These are phyloP conservation scores for Botryotinia narcissicola DNA, from an alignment of 2,329 filamentous ascomycete genomes.

Conservation along the genomic window DNA sequence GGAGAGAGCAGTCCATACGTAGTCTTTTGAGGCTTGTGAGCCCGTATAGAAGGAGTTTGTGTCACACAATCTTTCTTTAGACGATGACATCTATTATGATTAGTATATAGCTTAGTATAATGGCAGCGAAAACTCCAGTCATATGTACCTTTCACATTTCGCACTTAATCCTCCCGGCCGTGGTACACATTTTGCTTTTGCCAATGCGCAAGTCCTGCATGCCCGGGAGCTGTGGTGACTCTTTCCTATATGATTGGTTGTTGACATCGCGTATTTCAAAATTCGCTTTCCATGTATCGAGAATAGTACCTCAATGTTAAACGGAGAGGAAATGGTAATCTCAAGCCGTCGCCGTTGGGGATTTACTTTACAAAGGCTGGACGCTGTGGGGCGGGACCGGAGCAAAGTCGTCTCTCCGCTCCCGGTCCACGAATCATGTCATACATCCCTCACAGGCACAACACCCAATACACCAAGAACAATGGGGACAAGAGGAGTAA, in stretches of 20 bases:
- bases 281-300: neutral
- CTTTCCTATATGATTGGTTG: conserved; percentile 1
- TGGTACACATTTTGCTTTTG: conserved; percentile 17
- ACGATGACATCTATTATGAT: conserved; percentile 11
- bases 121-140: neutral
- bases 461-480: neutral
- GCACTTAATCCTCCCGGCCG: neutral
- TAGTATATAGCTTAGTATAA: neutral
- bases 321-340: neutral
- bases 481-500: neutral
- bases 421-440: conserved; percentile 1
- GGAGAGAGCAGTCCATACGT: conserved; percentile 4
- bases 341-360: conserved; percentile 12
- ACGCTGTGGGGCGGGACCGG: neutral
- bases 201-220: conserved; percentile 17
- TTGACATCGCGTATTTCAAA: neutral
- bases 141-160: conserved; percentile 20
- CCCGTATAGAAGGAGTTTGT: neutral
- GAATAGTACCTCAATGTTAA: neutral
- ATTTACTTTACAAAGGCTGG: neutral
- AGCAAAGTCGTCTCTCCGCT: neutral
- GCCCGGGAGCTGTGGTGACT: conserved; percentile 1
- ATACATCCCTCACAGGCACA: neutral
- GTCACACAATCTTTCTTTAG: conserved; percentile 13
- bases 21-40: conserved; percentile 7